Conservation (phyloP, 2,329 filamentous ascomycete species). For the Coniella lustricola region DNA sequence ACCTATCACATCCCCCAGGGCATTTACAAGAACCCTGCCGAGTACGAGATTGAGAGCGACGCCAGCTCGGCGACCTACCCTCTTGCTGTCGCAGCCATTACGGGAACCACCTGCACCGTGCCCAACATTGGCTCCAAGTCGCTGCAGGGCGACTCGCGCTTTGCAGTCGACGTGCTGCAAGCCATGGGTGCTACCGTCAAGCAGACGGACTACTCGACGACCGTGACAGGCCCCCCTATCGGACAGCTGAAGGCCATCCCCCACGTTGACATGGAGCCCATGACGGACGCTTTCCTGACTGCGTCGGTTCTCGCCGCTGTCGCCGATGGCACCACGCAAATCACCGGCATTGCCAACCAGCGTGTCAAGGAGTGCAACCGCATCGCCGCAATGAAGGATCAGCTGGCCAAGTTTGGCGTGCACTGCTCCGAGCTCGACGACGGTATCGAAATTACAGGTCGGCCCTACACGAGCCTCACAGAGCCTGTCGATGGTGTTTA, state of each 20-base stretch:
- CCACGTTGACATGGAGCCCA: conserved; percentile 95
- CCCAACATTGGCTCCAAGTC: conserved; percentile 93
- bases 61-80: conserved; percentile 97
- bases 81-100: conserved; percentile 87
- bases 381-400: conserved; percentile 89
- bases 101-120: conserved; percentile 89
- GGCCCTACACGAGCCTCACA: conserved; percentile 37
- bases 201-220: conserved; percentile 80
- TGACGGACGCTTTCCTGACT: conserved; percentile 97
- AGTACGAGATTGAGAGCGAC: conserved; percentile 93
- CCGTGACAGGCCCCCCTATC: conserved; percentile 76
- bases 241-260: conserved; percentile 68
- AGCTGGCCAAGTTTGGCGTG: conserved; percentile 90
- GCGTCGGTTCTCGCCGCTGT: conserved; percentile 90
- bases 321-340: conserved; percentile 73
- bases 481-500: conserved; percentile 63
- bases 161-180: conserved; percentile 79
- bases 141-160: conserved; percentile 88
- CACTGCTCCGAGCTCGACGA: conserved; percentile 82
- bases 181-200: conserved; percentile 93
- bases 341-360: conserved; percentile 94
- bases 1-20: conserved; percentile 92
- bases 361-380: conserved; percentile 97
- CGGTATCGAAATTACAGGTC: conserved; percentile 70
- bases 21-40: conserved; percentile 71